Evolutionary conservation across 1,139 yeast genomes (phyloP), one percentile per base, ranked within the genome.

Genomic region (Taphrina sp.): DNA sequence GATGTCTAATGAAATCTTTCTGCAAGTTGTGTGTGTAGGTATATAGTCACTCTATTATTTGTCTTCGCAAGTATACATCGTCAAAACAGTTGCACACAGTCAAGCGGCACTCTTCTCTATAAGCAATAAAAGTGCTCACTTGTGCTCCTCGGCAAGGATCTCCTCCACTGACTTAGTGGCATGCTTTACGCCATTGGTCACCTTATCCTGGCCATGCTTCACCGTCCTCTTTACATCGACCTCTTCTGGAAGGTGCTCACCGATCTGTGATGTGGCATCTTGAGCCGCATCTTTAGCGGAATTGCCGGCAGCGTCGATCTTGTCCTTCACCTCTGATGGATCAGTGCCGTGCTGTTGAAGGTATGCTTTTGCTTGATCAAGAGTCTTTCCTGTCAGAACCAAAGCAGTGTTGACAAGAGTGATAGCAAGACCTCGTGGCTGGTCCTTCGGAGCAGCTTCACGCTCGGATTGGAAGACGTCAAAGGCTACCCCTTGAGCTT

Each of bases 361-460:
- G 41, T 22, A 33, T 16, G 35, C 26, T 33, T 38, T 39, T 14
- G 46, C 46, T 5, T 49, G 46, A 26, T 31, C 37, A 12, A 49
- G 33, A 10, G 46, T 34, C 39, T 49, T 42, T 3, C 39, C 37
- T 16, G 39, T 39, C 16, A 49, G 39, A 24, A 39, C 44, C 7
- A 49, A 33, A 10, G 46, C 37, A 7, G 54, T 33, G 33, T 38
- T 49, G 54, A 49, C 31, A 34, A 41, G 10, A 31, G 46, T 39
- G 20, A 38, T 16, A 26, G 39, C 23, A 10, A 39, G 41, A 14
- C 54, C 39, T 5, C 46, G 19, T 16, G 54, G 54, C 33, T 38
- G 46, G 31, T 39, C 54, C 16, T 49, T 34, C 2, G 54, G 54
- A n/a, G 54, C 54, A 10, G 37, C 29, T 12, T 39, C 39, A 17